Conservation (phyloP, 2,329 filamentous ascomycete species). For the Fusarium caatingaense region DNA sequence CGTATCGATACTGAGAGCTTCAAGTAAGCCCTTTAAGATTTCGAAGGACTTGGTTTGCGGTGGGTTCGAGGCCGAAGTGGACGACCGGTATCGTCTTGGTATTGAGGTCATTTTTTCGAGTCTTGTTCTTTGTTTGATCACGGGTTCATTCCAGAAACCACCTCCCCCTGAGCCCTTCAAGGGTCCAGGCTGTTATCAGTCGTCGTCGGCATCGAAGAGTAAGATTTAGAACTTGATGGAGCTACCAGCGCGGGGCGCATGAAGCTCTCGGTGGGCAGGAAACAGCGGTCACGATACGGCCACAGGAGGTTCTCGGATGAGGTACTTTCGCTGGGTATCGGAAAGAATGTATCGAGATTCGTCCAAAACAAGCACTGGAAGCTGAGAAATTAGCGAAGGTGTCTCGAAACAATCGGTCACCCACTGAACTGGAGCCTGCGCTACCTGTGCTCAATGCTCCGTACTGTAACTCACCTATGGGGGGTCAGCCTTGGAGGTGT, state of each 20-base stretch:
- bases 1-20: constrained; percentile 54
- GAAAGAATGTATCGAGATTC: constrained; percentile 1
- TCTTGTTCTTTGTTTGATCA: constrained; percentile 26
- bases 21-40: constrained; percentile 66
- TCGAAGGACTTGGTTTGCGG: constrained; percentile 70
- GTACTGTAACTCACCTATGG: constrained; percentile 37
- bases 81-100: constrained; percentile 71
- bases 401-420: constrained; percentile 39
- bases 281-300: constrained; percentile 26
- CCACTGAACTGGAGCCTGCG: constrained; percentile 45
- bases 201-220: constrained; percentile 52
- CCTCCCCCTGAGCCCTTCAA: constrained; percentile 52
- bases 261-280: constrained; percentile 33
- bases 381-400: constrained; percentile 36
- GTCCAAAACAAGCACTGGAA: constrained; percentile 10
- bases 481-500: constrained; percentile 49
- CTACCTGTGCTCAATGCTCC: constrained; percentile 42
- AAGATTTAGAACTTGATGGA: constrained; percentile 42
- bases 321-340: neutral
- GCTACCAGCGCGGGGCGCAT: constrained; percentile 48
- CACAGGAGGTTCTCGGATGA: constrained; percentile 4
- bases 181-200: constrained; percentile 51
- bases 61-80: constrained; percentile 69
- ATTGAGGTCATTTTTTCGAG: constrained; percentile 61
- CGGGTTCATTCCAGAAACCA: constrained; percentile 45